phyloP scores from a whole-genome alignment of 257 asterid genomes.

The Scutellaria galericulata region DNA sequence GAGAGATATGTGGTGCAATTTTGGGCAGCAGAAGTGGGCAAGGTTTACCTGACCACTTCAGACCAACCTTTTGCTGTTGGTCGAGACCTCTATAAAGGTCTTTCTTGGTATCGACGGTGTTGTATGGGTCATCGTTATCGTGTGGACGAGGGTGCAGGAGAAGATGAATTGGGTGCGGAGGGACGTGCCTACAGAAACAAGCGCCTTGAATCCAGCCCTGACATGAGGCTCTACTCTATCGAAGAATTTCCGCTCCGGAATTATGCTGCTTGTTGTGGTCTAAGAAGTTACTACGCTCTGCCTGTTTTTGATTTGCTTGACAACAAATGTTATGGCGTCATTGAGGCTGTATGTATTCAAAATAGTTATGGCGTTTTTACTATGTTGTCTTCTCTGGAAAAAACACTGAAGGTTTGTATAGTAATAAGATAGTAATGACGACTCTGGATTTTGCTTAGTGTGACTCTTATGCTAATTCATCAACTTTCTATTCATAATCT shows the following conservation, averaged over 20 bases:
- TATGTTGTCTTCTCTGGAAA: neutral
- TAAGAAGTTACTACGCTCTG: neutral
- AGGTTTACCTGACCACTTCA: neutral
- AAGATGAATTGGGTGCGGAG: neutral
- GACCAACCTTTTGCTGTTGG: conserved; percentile 37
- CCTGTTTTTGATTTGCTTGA: neutral
- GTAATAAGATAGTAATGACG: too few relatives aligned
- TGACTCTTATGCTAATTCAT: neutral
- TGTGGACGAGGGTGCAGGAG: neutral
- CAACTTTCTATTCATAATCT: neutral
- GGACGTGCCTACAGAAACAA: conserved; percentile 5
- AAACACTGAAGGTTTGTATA: neutral
- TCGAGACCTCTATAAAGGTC: conserved; percentile 9
- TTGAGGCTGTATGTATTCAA: neutral
- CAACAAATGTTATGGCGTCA: neutral
- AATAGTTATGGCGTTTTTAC: fast-evolving
- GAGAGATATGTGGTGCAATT: too few relatives aligned
- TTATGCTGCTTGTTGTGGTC: neutral
- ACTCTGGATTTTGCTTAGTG: too few relatives aligned
- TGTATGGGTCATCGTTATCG: neutral
- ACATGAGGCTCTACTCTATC: conserved; percentile 13
- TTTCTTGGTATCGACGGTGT: conserved; percentile 12
- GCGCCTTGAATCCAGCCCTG: neutral
- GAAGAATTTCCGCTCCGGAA: conserved; percentile 5
- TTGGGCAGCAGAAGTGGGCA: too few relatives aligned